A percentile compares a stretch with the other conserved stretches of the same genome.
These are phyloP conservation scores for Clonostachys chloroleuca DNA, from an alignment of 2,329 filamentous ascomycete species.

Conservation along the genomic window DNA sequence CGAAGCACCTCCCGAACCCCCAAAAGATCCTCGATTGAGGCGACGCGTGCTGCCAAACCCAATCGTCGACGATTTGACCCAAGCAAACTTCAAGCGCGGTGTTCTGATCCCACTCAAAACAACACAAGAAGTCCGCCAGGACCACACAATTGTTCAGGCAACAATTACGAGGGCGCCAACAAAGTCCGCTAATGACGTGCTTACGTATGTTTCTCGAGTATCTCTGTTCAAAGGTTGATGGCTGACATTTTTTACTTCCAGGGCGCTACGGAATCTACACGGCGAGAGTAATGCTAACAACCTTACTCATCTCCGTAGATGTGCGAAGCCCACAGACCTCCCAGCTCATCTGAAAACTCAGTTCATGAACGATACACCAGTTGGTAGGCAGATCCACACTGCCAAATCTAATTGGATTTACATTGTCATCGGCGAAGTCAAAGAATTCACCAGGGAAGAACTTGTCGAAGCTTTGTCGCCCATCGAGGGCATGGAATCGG, in stretches of 20 bases:
- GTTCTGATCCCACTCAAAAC: conserved; percentile 61
- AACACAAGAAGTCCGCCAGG: conserved; percentile 56
- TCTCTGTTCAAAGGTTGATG: background rate
- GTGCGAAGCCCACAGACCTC: conserved; percentile 67
- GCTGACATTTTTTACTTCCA: conserved; percentile 18
- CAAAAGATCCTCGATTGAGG: conserved; percentile 3
- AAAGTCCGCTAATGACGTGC: conserved; percentile 66
- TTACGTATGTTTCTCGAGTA: conserved; percentile 55
- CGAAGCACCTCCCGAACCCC: conserved; percentile 1
- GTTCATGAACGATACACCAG: conserved; percentile 53
- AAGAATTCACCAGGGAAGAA: conserved; percentile 47
- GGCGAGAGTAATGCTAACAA: conserved; percentile 59
- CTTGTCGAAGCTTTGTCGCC: conserved; percentile 40
- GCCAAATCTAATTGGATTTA: conserved; percentile 58
- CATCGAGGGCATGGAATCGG: conserved; percentile 45
- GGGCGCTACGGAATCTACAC: conserved; percentile 50
- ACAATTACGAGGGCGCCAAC: conserved; percentile 70
- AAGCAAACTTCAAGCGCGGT: conserved; percentile 31
- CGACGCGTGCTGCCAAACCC: conserved; percentile 20
- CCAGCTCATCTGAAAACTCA: conserved; percentile 60
- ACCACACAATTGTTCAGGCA: conserved; percentile 54
- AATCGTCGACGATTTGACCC: conserved; percentile 27
- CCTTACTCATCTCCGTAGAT: conserved; percentile 69
- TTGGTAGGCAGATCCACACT: conserved; percentile 52
- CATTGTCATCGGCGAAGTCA: conserved; percentile 48